Percentiles rank a stretch among this genome's conserved stretches.
Evolutionary conservation across 495 filamentous ascomycete genomes (phyloP).

Genomic region (Pyrenula massariospora): DNA sequence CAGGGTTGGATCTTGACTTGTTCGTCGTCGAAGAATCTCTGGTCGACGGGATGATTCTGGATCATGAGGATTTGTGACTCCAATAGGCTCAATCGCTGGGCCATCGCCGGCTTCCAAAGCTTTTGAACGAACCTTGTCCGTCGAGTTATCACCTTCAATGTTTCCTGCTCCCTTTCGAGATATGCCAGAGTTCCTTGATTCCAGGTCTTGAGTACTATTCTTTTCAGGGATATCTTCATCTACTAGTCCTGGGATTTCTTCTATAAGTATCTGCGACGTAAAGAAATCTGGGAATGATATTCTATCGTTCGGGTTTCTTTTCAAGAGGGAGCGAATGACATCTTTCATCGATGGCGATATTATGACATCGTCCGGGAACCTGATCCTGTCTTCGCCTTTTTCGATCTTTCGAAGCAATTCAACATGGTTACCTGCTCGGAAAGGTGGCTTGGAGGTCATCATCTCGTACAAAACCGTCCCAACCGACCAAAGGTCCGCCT

Average conservation of each 20-base stretch:
- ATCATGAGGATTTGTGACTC: constrained; percentile 4
- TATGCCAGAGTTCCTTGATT: background rate
- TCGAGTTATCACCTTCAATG: background rate
- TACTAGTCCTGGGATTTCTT: constrained; percentile 71
- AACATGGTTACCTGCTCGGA: constrained; percentile 86
- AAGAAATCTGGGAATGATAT: constrained; percentile 80
- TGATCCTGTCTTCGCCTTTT: constrained; percentile 68
- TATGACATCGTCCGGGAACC: constrained; percentile 60
- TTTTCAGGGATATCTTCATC: constrained; percentile 51
- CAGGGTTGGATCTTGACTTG: constrained; percentile 21
- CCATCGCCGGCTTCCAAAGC: background rate
- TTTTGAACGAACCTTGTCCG: background rate
- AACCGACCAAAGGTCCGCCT: constrained; percentile 94
- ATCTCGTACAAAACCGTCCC: constrained; percentile 94
- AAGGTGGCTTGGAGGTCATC: constrained; percentile 82
- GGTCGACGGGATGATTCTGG: constrained; percentile 16
- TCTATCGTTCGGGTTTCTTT: constrained; percentile 72
- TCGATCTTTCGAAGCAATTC: constrained; percentile 89
- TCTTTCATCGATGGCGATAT: constrained; percentile 69
- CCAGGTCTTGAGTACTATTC: constrained; percentile 16
- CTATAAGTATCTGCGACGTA: constrained; percentile 55
- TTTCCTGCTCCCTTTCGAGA: background rate
- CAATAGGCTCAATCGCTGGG: background rate
- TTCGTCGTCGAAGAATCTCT: constrained; percentile 26
- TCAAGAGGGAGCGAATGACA: constrained; percentile 70